Percentiles rank a stretch among this genome's conserved stretches.
phyloP scores from a whole-genome alignment of 345 rosid genomes.

The Boechera divaricarpa region DNA sequence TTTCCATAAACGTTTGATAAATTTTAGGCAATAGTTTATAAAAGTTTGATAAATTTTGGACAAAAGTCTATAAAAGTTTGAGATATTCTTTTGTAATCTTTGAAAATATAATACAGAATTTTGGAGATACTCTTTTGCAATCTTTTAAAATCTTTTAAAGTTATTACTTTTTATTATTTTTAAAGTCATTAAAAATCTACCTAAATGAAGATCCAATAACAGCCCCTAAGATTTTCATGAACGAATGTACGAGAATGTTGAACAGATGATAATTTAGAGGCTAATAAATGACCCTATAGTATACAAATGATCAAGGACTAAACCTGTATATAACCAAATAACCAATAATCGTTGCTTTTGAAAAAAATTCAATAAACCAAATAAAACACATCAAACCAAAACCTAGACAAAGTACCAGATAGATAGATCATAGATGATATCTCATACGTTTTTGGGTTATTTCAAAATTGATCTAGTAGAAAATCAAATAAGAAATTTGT shows the following conservation, averaged over 20 bases:
- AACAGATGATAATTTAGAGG: not conserved
- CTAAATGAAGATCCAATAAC: too few species aligned
- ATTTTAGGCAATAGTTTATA: too few species aligned
- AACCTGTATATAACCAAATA: not conserved
- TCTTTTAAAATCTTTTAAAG: too few species aligned
- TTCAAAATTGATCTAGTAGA: not conserved
- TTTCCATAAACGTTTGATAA: too few species aligned
- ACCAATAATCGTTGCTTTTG: not conserved
- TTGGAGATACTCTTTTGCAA: too few species aligned
- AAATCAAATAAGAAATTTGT: not conserved
- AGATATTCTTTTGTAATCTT: too few species aligned
- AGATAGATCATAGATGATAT: not conserved
- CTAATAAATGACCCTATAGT: not conserved
- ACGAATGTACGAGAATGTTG: not conserved
- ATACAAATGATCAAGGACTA: not conserved
- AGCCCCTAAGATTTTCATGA: too few species aligned
- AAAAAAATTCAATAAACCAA: not conserved
- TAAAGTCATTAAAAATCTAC: too few species aligned
- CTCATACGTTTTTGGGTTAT: not conserved
- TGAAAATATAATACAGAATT: too few species aligned
- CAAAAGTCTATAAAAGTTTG: too few species aligned
- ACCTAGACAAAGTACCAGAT: not conserved
- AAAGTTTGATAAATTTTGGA: too few species aligned
- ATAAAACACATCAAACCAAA: not conserved
- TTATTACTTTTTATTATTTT: too few species aligned